Evolutionary conservation across 2,329 filamentous ascomycete genomes (phyloP).

Genomic region (Colletotrichum tanaceti): DNA sequence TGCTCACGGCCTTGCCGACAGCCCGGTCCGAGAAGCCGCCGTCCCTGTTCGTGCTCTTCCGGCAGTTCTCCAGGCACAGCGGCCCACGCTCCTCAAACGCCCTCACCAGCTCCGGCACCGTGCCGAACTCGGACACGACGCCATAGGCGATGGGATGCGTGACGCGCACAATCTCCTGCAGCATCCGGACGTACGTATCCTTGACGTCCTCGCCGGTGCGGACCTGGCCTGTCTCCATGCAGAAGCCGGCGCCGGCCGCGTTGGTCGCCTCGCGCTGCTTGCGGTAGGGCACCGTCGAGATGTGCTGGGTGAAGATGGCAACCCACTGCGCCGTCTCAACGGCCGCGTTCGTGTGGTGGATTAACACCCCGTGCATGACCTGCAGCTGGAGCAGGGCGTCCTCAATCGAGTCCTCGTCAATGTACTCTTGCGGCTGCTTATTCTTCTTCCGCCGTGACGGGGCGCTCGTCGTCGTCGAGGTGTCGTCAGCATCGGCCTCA

Average conservation of each 20-base stretch:
- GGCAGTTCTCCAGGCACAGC: slow-evolving; percentile 69
- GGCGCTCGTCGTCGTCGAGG: slow-evolving; percentile 43
- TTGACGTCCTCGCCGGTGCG: slow-evolving; percentile 71
- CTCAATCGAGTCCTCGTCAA: slow-evolving; percentile 77
- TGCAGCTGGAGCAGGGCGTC: slow-evolving; percentile 78
- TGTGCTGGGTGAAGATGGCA: slow-evolving; percentile 79
- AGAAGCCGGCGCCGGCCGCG: slow-evolving; percentile 72
- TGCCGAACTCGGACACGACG: slow-evolving; percentile 70
- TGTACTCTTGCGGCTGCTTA: slow-evolving; percentile 57
- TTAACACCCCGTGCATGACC: slow-evolving; percentile 71
- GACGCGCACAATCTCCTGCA: slow-evolving; percentile 79
- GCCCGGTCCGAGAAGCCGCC: slow-evolving; percentile 66
- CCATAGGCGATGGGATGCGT: slow-evolving; percentile 79
- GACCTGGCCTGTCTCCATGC: slow-evolving; percentile 83
- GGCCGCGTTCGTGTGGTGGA: slow-evolving; percentile 73
- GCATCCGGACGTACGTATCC: slow-evolving; percentile 80
- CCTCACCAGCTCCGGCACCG: slow-evolving; percentile 66
- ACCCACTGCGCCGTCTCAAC: slow-evolving; percentile 80
- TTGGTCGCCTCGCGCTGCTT: slow-evolving; percentile 61
- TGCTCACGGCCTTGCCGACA: slow-evolving; percentile 69
- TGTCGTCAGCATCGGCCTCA: slow-evolving; percentile 40
- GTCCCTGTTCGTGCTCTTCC: slow-evolving; percentile 67
- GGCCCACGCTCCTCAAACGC: slow-evolving; percentile 71
- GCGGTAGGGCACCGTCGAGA: slow-evolving; percentile 80
- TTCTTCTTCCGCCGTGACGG: slow-evolving; percentile 54